These are phyloP conservation scores for Corylus heterophylla DNA, from an alignment of 306 rosid species.

Conservation along the genomic window DNA sequence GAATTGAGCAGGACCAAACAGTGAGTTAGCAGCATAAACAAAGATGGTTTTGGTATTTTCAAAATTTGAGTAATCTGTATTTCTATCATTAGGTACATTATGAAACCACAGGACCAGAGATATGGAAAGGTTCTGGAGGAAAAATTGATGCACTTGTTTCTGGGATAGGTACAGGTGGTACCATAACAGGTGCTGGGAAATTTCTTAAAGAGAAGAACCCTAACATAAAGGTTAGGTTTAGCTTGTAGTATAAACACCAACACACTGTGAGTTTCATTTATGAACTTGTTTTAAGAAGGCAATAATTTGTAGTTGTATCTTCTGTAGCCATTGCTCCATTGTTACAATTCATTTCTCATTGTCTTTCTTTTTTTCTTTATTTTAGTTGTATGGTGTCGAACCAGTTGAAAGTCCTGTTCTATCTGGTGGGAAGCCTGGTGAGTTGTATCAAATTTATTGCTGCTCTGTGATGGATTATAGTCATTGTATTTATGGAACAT, in stretches of 20 bases:
- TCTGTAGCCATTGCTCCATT: constrained; percentile 12
- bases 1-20: not conserved
- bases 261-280: not conserved
- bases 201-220: constrained; percentile 78
- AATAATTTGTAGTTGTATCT: not conserved
- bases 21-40: not conserved
- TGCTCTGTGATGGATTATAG: not conserved
- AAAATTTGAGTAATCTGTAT: constrained; percentile 12
- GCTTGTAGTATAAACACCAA: not conserved
- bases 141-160: constrained; percentile 68
- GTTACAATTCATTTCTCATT: constrained; percentile 9
- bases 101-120: constrained; percentile 88
- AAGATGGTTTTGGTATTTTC: constrained; percentile 10
- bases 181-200: constrained; percentile 79
- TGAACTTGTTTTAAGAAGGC: constrained; percentile 13
- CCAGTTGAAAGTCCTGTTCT: constrained; percentile 80
- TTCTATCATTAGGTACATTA: constrained; percentile 57
- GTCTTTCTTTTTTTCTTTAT: constrained; percentile 21
- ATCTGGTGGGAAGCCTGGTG: constrained; percentile 88
- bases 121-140: constrained; percentile 73
- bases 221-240: constrained; percentile 53
- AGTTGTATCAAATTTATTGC: constrained; percentile 20
- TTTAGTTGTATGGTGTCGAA: constrained; percentile 71
- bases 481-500: not conserved
- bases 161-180: constrained; percentile 86